Evolutionary conservation across 495 filamentous ascomycete species (phyloP), one percentile per base, ranked within the genome.

Genomic region (Choiromyces venosus): DNA sequence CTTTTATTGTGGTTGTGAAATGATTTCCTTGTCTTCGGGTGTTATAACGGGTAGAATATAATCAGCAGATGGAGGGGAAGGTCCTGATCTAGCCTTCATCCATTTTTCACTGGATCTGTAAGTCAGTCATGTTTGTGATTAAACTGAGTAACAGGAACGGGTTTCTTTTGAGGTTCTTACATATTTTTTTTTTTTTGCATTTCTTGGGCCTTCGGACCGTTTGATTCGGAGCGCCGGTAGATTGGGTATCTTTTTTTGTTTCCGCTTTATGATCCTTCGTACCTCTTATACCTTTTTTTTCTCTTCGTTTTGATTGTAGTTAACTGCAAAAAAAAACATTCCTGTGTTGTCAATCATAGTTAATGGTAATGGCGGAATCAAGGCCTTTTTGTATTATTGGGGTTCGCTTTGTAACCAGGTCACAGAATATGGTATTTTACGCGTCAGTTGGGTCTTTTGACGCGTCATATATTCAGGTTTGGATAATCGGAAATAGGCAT

Each of bases 1-100:
- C 72, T 72, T 68, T 74, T 67, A 25, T 37, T 61, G 46, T 39
- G 19, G 74, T 76, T 70, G 71, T 72, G 69, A 56, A 68, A 70
- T 71, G 35, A 67, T 66, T 65, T 35, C 64, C 36, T 56, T 39
- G 70, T 72, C 44, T 69, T n/a, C 66, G n/a, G 68, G 68, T 52
- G 42, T 44, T 61, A 29, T 70, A 70, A 70, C 19, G 21, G 39
- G 40, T 33, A 18, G 18, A 21, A 52, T 40, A 25, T 44, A 44
- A 44, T 44, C 36, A n/a, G 42, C 42, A 66, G 42, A n/a, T 61
- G 68, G 68, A 36, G 21, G 68, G 42, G 40, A 37, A 66, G 29
- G 40, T 61, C 68, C 68, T 14, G 68, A 61, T 70, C 68, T n/a
- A 37, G 10, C 52, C 25, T 61, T 61, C 52, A 61, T 61, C 52